Evolutionary conservation across 2,329 filamentous ascomycete genomes (phyloP), one percentile per base, ranked within the genome.

Genomic region (Sclerotinia spermophila): DNA sequence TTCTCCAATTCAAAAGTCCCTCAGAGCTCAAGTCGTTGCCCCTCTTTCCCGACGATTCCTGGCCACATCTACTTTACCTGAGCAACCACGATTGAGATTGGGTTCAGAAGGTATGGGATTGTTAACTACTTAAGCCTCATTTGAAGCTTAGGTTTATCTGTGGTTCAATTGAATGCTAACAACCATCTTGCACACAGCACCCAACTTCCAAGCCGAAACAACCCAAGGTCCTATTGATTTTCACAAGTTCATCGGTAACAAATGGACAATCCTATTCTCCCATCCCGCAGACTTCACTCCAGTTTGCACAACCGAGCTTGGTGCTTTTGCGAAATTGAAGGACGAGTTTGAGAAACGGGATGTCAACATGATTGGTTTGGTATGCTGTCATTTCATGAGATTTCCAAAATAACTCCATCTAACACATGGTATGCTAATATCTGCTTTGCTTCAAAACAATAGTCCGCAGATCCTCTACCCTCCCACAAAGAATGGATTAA

Each of bases 221-320:
- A 94, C 91, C 70, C 83, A 87, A 76, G 90, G 91, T 77, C 85
- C 88, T 75, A 91, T 94, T 77, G 88, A 92, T 82, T 93, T 94
- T 84, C 90, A 93, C 82, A 85, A 92, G 81, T 93, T 90, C 83
- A 86, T 94, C 74, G 89, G 87, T 78, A 84, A 90, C 83, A 89
- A 85, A 80, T 94, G 92, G 92, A 87, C 89, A 69, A 86, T 94
- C 74, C 85, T 94, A 76, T 94, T 94, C 85, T 92, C 90, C 24
- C 92, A 94, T 83, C 92, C 92, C 2, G 90, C 89, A 81, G 93
- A 97, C 82, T 97, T 91, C 86, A 97, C 94, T 0, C 94, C 93
- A 71, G 93, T 96, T 68, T 97, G 93, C 86, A 97, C 93, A 72
- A 97, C 93, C 61, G 93, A 97, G 84, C 89, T 97, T 73, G 94